Conservation (phyloP, 2,329 filamentous ascomycete species). For the Leptographium lundbergii region DNA sequence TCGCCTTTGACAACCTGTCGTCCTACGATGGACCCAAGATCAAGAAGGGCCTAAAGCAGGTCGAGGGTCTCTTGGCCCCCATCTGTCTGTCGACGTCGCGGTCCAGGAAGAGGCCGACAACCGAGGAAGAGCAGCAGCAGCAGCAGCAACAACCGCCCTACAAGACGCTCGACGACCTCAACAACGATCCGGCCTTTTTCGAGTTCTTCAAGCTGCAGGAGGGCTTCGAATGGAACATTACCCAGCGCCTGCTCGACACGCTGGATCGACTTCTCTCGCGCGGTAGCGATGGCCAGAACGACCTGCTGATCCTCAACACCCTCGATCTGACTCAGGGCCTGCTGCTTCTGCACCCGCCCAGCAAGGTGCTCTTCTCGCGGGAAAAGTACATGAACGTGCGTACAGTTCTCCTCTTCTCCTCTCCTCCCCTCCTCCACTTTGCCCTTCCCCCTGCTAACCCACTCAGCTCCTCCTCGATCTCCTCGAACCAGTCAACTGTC, state of each 20-base stretch:
- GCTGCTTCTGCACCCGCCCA: conserved; percentile 79
- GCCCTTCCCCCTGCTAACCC: conserved; percentile 4
- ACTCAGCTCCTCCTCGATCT: conserved; percentile 72
- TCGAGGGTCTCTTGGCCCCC: conserved; percentile 85
- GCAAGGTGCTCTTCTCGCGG: conserved; percentile 71
- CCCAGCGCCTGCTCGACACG: conserved; percentile 62
- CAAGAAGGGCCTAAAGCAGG: conserved; percentile 84
- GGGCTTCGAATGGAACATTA: conserved; percentile 96
- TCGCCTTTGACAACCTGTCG: conserved; percentile 92
- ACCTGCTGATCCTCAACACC: conserved; percentile 76
- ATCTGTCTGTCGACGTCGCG: conserved; percentile 62
- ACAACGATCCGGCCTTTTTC: conserved; percentile 75
- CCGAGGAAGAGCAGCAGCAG: conserved; percentile 13
- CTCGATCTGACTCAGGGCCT: conserved; percentile 83
- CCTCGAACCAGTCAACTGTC: conserved; percentile 82
- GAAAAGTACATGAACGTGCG: conserved; percentile 89
- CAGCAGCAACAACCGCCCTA: conserved; percentile 22
- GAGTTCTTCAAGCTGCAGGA: conserved; percentile 97
- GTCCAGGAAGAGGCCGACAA: conserved; percentile 5
- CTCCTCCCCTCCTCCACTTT: neutral
- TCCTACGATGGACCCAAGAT: conserved; percentile 85
- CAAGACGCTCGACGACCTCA: conserved; percentile 58
- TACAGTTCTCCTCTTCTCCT: conserved; percentile 8
- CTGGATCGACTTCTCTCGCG: conserved; percentile 17
- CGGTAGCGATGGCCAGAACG: conserved; percentile 51